A percentile compares a stretch with the other conserved stretches of the same genome.
phyloP scores from a whole-genome alignment of 345 rosid genomes.

The Bruguiera gymnorhiza region DNA sequence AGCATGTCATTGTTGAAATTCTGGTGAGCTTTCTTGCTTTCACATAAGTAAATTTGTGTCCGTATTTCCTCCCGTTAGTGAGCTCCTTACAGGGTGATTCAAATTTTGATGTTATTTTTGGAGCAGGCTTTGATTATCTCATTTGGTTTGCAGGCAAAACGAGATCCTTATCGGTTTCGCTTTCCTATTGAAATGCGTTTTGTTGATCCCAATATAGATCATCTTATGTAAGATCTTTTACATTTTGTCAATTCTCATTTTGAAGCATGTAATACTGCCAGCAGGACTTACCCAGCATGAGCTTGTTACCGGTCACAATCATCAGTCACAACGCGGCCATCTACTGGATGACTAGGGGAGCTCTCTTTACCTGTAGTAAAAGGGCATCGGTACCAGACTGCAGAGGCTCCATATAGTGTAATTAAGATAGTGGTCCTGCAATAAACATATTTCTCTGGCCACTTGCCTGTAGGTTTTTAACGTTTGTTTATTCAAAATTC shows the following conservation, averaged over 20 bases:
- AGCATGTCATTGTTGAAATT: conserved; percentile 88
- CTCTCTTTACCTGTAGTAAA: neutral
- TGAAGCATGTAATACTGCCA: conserved; percentile 3
- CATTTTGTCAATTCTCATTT: neutral
- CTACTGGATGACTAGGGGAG: neutral
- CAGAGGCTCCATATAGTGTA: too few relatives aligned
- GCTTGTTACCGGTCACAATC: neutral
- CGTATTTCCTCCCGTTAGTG: conserved; percentile 1
- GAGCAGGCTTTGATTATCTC: conserved; percentile 13
- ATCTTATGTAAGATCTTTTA: conserved; percentile 46
- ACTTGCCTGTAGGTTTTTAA: neutral
- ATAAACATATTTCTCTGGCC: conserved; percentile 9
- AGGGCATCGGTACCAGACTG: too few relatives aligned
- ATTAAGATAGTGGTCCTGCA: conserved; percentile 1
- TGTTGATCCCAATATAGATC: conserved; percentile 85
- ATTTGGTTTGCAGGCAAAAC: conserved; percentile 63
- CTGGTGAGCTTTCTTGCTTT: conserved; percentile 48
- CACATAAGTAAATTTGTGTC: neutral
- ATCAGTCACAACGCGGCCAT: neutral
- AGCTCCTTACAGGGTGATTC: conserved; percentile 3
- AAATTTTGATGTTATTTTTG: conserved; percentile 4
- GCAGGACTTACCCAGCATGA: neutral
- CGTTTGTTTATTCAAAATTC: conserved; percentile 17
- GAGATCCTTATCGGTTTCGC: conserved; percentile 86
- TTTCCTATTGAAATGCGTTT: conserved; percentile 95